Percentiles rank a stretch among this genome's conserved stretches.
These are phyloP conservation scores for Phytophthora cactorum DNA, from an alignment of 352 stramenopile genomes.

Conservation along the genomic window DNA sequence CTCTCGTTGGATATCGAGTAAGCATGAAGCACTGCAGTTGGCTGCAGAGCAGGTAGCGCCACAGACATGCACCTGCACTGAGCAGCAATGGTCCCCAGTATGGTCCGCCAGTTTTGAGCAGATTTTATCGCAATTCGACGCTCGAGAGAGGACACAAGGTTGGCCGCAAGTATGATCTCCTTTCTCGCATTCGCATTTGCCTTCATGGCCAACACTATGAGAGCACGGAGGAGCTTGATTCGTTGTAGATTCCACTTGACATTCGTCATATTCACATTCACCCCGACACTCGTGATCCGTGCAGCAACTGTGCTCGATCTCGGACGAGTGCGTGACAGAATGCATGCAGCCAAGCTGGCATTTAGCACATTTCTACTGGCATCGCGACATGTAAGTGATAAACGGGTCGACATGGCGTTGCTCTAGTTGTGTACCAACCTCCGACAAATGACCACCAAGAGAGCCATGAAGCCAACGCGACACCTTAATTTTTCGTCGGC, in stretches of 20 bases:
- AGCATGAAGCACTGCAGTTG: constrained; percentile 45
- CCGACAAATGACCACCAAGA: constrained; percentile 23
- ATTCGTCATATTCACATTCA: constrained; percentile 49
- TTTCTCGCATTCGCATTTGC: constrained; percentile 57
- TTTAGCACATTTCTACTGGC: constrained; percentile 43
- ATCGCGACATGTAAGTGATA: constrained; percentile 44
- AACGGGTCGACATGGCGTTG: constrained; percentile 11
- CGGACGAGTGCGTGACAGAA: constrained; percentile 31
- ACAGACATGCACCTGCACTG: constrained; percentile 61
- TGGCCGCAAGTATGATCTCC: constrained; percentile 63
- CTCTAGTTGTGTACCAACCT: constrained; percentile 22
- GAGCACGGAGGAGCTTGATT: constrained; percentile 29
- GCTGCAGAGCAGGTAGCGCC: constrained; percentile 45
- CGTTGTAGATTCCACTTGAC: background rate
- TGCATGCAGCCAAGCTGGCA: constrained; percentile 72
- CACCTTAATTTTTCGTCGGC: constrained; percentile 34
- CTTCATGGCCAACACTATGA: constrained; percentile 57
- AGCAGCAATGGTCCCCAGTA: constrained; percentile 47
- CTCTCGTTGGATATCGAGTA: constrained; percentile 46
- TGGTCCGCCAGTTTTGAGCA: constrained; percentile 49
- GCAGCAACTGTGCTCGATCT: constrained; percentile 47
- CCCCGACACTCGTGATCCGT: constrained; percentile 51
- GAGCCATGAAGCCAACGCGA: constrained; percentile 17
- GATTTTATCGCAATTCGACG: constrained; percentile 51
- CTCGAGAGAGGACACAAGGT: constrained; percentile 35